phyloP scores from a whole-genome alignment of 148 eudicot genomes.

The Camellia sinensis region DNA sequence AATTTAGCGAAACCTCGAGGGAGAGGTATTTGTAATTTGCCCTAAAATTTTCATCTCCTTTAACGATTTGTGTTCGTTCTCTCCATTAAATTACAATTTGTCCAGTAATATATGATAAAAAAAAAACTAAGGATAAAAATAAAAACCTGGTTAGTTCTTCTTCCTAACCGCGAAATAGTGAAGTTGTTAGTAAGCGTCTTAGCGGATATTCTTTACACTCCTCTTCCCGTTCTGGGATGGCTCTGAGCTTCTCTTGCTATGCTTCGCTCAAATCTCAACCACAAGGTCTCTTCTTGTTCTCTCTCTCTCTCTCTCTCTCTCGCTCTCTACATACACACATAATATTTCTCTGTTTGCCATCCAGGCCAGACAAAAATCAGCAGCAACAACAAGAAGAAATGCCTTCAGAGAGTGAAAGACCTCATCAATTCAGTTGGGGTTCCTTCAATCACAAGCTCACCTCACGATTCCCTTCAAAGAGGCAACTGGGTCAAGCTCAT shows the following conservation, averaged over 20 bases:
- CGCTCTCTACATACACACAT: background rate
- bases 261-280: conserved; percentile 32
- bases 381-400: conserved; percentile 29
- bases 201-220: background rate
- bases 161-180: too few relatives aligned
- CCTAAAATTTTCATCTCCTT: too few relatives aligned
- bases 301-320: background rate
- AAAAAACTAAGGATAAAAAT: too few relatives aligned
- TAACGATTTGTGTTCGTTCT: too few relatives aligned
- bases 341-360: background rate
- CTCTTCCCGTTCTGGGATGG: conserved; percentile 24
- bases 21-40: too few relatives aligned
- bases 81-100: too few relatives aligned
- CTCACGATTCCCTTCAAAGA: conserved; percentile 51
- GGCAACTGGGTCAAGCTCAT: conserved; percentile 98
- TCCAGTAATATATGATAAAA: too few relatives aligned
- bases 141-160: too few relatives aligned
- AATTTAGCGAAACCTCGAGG: too few relatives aligned
- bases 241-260: conserved; percentile 40
- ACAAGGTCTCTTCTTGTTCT: conserved; percentile 14
- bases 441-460: conserved; percentile 43
- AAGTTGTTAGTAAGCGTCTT: too few relatives aligned
- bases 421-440: conserved; percentile 40
- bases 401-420: conserved; percentile 41
- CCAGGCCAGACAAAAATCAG: conserved; percentile 29